Evolutionary conservation across 108 stramenopile species (phyloP), one percentile per base, ranked within the genome.

Genomic region (Cylindrotheca closterium): DNA sequence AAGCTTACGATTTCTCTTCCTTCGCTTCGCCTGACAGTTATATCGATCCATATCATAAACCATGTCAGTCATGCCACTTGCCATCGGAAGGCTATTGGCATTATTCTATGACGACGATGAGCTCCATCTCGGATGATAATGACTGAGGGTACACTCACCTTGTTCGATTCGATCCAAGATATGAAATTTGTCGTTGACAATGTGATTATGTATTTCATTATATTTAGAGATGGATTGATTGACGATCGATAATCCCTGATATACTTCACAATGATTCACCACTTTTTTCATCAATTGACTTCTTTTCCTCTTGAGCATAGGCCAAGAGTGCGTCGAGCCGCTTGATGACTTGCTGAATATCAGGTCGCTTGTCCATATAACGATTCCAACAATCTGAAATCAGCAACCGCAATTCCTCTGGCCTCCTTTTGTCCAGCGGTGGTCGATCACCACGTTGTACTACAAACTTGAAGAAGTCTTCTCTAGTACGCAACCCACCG

Each of bases 361-460:
- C 78, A 15, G 90, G 91, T 4, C 94, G 83, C 8, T 77, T 75
- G 25, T 73, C 67, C 42, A 86, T 80, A 48, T 90, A 81, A 23
- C 60, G 58, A 66, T 69, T 56, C 91, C 92, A 90, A 54, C 92
- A 95, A 19, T 71, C 78, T 37, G 77, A 65, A 67, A 98, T 88
- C 42, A 98, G 76, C 29, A 77, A 80, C 21, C 75, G 69, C 53
- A 96, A 63, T 47, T 91, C 88, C 55, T 77, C 66, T 2, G 96
- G 96, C 96, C 96, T 97, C 72, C 89, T 93, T 69, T 93, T 92
- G 63, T 79, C 81, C 27, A 96, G 47, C 0, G 64, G 60, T 4
- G 96, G 96, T 15, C 96, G 75, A 58, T 86, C 86, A n/a, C 92
- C 92, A 26, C 91, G 92, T 51, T 89, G 93, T 19, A 96, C 92